Evolutionary conservation across 2,329 filamentous ascomycete genomes (phyloP).

Genomic region (Aspergillus udagawae): DNA sequence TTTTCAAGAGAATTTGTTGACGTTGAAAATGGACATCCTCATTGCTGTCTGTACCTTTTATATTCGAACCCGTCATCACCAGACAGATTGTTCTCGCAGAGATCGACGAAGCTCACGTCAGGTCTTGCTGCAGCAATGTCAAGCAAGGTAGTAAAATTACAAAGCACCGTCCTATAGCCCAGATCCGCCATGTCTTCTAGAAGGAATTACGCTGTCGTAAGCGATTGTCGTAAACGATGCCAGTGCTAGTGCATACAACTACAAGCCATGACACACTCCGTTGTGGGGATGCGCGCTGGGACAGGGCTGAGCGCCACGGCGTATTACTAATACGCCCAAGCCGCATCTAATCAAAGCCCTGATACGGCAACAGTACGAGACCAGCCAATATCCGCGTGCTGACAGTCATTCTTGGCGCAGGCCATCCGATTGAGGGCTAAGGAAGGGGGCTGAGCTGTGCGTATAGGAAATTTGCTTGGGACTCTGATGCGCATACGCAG

Average conservation of each 20-base stretch:
- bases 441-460: constrained; percentile 8
- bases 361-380: background rate
- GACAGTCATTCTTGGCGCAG: background rate
- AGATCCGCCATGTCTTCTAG: background rate
- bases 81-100: background rate
- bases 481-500: background rate
- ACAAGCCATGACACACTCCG: background rate
- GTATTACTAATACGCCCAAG: constrained; percentile 19
- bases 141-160: background rate
- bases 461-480: constrained; percentile 6
- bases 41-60: background rate
- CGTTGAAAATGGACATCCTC: background rate
- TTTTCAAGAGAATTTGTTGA: background rate
- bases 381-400: background rate
- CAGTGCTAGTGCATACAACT: background rate
- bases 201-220: background rate
- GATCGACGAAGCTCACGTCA: constrained; percentile 1
- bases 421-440: background rate
- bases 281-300: no score
- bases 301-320: background rate
- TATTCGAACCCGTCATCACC: background rate
- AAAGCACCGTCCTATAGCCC: background rate
- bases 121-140: background rate
- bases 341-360: background rate
- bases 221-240: background rate